Evolutionary conservation across 768 basidiomycete genomes (phyloP).

Genomic region (Lactarius sanguifluus): DNA sequence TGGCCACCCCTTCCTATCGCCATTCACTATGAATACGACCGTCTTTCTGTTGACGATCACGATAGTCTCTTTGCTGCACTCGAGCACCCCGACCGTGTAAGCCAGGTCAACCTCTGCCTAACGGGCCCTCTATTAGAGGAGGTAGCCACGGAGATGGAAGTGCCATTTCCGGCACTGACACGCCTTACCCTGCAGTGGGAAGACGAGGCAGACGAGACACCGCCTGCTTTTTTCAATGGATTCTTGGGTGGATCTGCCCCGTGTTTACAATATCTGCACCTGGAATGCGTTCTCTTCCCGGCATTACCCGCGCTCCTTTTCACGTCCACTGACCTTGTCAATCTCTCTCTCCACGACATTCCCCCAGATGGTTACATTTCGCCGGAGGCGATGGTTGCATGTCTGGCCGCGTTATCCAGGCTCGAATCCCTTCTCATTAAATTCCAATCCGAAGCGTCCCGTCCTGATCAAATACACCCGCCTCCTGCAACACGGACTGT

Average conservation of each 20-base stretch:
- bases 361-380: neutral
- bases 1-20: neutral
- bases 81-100: neutral
- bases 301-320: neutral
- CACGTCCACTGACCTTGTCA: neutral
- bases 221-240: neutral
- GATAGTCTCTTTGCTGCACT: neutral
- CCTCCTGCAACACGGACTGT: neutral
- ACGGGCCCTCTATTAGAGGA: neutral
- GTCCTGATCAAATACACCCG: neutral
- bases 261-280: neutral
- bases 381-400: neutral
- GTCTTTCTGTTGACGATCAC: neutral
- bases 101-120: neutral
- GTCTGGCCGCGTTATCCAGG: neutral
- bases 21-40: neutral
- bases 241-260: conserved; percentile 7
- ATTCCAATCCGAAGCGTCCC: neutral
- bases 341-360: neutral
- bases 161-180: neutral
- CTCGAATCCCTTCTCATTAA: neutral
- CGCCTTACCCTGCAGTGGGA: neutral
- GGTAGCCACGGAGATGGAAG: neutral
- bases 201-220: neutral
- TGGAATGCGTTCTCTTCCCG: neutral